Percentiles rank a stretch among this genome's conserved stretches.
Conservation (phyloP, 2,329 filamentous ascomycete genomes). For the Teratosphaeria viscida region DNA sequence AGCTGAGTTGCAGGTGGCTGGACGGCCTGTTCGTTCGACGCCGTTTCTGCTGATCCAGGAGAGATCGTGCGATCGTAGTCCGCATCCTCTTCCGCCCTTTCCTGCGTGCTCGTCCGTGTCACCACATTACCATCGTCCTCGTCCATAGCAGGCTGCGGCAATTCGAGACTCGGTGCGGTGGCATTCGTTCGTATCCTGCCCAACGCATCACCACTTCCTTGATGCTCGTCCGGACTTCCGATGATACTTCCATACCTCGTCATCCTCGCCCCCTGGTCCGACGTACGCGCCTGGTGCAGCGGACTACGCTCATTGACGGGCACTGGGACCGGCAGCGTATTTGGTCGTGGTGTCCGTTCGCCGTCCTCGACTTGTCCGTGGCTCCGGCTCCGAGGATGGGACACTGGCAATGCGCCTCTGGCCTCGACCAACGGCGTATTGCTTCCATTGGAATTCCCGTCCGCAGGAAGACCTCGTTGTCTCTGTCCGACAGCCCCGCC, state of each 20-base stretch:
- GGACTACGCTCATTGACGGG: conserved; percentile 21
- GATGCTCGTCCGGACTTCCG: conserved; percentile 37
- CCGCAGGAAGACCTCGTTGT: background rate
- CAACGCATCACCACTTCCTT: conserved; percentile 5
- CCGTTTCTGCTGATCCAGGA: conserved; percentile 3
- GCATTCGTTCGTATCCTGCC: background rate
- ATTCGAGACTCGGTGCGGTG: conserved; percentile 42
- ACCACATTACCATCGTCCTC: conserved; percentile 16
- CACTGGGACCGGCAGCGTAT: background rate
- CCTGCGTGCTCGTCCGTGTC: background rate
- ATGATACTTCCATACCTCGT: conserved; percentile 56
- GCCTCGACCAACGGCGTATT: conserved; percentile 1
- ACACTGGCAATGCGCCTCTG: background rate
- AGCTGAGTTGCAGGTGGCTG: conserved; percentile 13
- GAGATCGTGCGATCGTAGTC: conserved; percentile 6
- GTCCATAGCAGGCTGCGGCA: conserved; percentile 53
- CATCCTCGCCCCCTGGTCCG: conserved; percentile 17
- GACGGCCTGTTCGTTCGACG: background rate
- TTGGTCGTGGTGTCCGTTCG: background rate
- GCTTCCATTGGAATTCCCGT: conserved; percentile 9
- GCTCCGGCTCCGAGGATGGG: background rate
- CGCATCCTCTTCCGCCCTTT: conserved; percentile 1
- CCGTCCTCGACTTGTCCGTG: background rate
- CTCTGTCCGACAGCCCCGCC: background rate
- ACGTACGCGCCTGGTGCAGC: conserved; percentile 7